Conservation (phyloP, 805 yeast genomes). For the Scheffersomyces lignosus region DNA sequence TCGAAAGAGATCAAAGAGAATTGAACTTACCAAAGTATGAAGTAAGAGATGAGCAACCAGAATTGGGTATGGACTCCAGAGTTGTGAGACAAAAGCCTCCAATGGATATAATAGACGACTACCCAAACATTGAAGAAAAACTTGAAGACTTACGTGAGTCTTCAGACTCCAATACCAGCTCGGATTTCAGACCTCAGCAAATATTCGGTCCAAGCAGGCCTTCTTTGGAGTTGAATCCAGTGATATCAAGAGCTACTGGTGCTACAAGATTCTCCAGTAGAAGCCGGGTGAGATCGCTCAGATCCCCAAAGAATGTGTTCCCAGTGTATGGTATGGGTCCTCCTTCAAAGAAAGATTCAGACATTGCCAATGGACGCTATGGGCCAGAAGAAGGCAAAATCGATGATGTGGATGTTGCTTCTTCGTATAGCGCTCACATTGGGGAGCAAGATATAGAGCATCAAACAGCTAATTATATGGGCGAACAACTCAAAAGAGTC, state of each 20-base stretch:
- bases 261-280: conserved; percentile 6
- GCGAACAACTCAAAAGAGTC: conserved; percentile 17
- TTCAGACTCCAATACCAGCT: background rate
- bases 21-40: conserved; percentile 69
- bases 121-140: conserved; percentile 7
- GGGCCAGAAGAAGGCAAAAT: no score
- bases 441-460: conserved; percentile 6
- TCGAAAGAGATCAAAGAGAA: conserved; percentile 64
- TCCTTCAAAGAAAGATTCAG: conserved; percentile 54
- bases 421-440: conserved; percentile 4
- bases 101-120: conserved; percentile 5
- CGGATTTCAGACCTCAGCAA: background rate
- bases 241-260: conserved; percentile 5
- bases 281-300: conserved; percentile 2
- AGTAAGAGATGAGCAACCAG: conserved; percentile 79
- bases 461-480: conserved; percentile 20
- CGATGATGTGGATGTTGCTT: background rate
- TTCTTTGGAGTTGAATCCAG: background rate
- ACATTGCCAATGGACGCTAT: conserved; percentile 52
- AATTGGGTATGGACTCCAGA: conserved; percentile 72
- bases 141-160: background rate
- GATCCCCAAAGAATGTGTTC: conserved; percentile 74
- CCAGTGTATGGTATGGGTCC: conserved; percentile 80
- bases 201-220: background rate
- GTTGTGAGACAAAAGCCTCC: conserved; percentile 50